A percentile compares a stretch with the other conserved stretches of the same genome.
Evolutionary conservation across 1,284 basidiomycete genomes (phyloP).

Genomic region (Volvariella volvacea): DNA sequence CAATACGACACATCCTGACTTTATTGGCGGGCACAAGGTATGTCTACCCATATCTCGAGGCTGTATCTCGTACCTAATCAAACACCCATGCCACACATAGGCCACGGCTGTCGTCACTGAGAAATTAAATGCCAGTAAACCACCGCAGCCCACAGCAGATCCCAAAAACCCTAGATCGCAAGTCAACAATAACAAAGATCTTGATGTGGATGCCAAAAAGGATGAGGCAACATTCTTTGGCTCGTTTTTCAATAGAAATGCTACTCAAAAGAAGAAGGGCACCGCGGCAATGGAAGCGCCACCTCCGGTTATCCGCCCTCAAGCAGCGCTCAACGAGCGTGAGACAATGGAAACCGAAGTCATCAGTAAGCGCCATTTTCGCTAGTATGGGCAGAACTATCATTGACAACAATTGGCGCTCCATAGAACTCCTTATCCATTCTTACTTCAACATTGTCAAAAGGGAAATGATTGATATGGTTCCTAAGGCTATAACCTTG

Average conservation of each 20-base stretch:
- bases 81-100: conserved; percentile 23
- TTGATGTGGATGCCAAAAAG: conserved; percentile 85
- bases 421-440: conserved; percentile 78
- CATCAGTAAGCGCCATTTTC: conserved; percentile 72
- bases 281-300: conserved; percentile 77
- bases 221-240: conserved; percentile 94
- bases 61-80: not conserved
- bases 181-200: conserved; percentile 89
- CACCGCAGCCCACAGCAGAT: conserved; percentile 51
- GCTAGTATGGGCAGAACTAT: conserved; percentile 14
- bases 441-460: conserved; percentile 98
- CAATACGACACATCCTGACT: conserved; percentile 99
- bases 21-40: conserved; percentile 90
- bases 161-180: conserved; percentile 59
- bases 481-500: conserved; percentile 93
- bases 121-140: conserved; percentile 75
- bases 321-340: conserved; percentile 88
- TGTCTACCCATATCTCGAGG: conserved; percentile 6
- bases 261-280: conserved; percentile 70
- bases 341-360: conserved; percentile 99
- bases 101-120: conserved; percentile 91
- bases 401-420: conserved; percentile 3
- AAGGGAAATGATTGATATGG: conserved; percentile 99
- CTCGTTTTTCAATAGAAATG: conserved; percentile 80
- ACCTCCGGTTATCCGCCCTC: conserved; percentile 87